Base-by-base conservation (phyloP, 1,284 basidiomycete species). In the Puccinia sorghi region DNA sequence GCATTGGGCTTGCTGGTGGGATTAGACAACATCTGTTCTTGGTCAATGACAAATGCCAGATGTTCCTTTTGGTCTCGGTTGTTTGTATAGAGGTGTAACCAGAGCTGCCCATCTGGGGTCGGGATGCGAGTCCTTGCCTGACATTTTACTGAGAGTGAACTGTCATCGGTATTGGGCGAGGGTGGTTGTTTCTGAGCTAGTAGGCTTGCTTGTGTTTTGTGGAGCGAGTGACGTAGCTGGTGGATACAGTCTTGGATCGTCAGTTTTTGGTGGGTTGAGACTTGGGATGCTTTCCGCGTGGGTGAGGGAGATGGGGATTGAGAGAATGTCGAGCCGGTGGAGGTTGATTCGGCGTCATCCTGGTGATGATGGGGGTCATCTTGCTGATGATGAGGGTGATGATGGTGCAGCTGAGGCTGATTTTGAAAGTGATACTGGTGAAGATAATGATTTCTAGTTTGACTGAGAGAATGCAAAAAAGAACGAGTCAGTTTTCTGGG, bases 71-170 rank as follows among this genome's bases (percentile, higher is more conserved):
- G 77, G 86, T 94, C 93, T 80, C 88, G 89, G 83, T 91, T 92
- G 84, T 97, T 98, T 37, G 64, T 48, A 86, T 99, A 99, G 54
- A 99, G 87, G 83, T 99, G 94, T 17, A 97, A 88, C 85, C 98
- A 98, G 46, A 92, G 89, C 25, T 93, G 91, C 32, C 96, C 96
- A 84, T 99, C 93, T 0, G 94, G 93, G 0, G 97, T 99, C 25
- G 97, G 97, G 82, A 99, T 93, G 64, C 97, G 90, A 4, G 97
- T 98, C 78, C 97, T 91, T 3, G 94, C 97, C 89, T 97, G 93
- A 85, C 97, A 99, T 83, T 90, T 91, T 27, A 95, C 90, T 78
- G 89, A 66, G 37, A 59, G 25, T 6, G 22, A 15, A 56, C 20
- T 22, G 54, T 8, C 6, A 5, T 56, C 54, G 7, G 57, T 27